Conservation (phyloP, 2,329 filamentous ascomycete genomes). For the Lachnellula hyalina region DNA sequence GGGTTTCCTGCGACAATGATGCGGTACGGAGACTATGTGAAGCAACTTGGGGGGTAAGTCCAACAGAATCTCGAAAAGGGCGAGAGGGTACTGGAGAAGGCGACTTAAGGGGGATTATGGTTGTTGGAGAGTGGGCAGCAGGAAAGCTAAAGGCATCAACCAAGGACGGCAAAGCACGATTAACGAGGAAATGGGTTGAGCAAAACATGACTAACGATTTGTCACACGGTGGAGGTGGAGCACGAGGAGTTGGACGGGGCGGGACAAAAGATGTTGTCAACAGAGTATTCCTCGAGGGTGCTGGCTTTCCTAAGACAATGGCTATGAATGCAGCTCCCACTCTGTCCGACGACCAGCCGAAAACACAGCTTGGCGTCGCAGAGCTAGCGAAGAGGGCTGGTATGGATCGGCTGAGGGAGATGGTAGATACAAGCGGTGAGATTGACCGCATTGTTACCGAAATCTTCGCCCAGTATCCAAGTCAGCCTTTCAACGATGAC, state of each 20-base stretch:
- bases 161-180: slow-evolving; percentile 36
- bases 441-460: slow-evolving; percentile 74
- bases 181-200: slow-evolving; percentile 76
- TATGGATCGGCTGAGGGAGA: slow-evolving; percentile 66
- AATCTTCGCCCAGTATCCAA: slow-evolving; percentile 80
- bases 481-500: slow-evolving; percentile 89
- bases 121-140: slow-evolving; percentile 82
- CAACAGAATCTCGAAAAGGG: slow-evolving; percentile 63
- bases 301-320: slow-evolving; percentile 53
- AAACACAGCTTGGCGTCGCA: slow-evolving; percentile 61
- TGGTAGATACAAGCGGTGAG: slow-evolving; percentile 75
- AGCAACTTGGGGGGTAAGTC: slow-evolving; percentile 73
- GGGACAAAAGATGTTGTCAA: slow-evolving; percentile 69
- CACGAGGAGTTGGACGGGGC: slow-evolving; percentile 66
- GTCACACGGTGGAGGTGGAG: slow-evolving; percentile 63
- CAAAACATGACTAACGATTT: slow-evolving; percentile 63
- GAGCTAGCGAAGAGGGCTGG: slow-evolving; percentile 68
- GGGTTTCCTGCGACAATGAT: slow-evolving; percentile 81
- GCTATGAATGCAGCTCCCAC: slow-evolving; percentile 23
- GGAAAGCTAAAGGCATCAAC: slow-evolving; percentile 55
- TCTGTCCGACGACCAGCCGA: slow-evolving; percentile 35
- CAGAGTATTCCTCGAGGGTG: slow-evolving; percentile 74
- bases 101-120: slow-evolving; percentile 77
- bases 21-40: slow-evolving; percentile 82
- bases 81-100: slow-evolving; percentile 64